A percentile compares a stretch with the other conserved stretches of the same genome.
Evolutionary conservation across 2,329 filamentous ascomycete species (phyloP).

Genomic region (Didymella segeticola): DNA sequence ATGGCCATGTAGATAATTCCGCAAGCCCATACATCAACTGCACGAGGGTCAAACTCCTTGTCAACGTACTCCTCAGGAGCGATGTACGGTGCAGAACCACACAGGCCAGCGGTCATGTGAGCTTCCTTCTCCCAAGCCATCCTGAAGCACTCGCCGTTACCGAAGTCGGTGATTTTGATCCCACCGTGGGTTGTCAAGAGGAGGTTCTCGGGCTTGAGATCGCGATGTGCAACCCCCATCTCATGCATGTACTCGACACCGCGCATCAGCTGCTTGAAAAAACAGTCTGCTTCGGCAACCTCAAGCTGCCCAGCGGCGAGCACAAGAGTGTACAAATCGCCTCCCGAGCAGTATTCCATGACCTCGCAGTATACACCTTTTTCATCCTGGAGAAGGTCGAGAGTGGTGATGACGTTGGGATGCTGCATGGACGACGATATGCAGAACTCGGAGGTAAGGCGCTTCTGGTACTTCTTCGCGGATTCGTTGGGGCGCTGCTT

Average conservation of each 20-base stretch:
- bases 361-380: constrained; percentile 99
- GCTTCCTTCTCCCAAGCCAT: constrained; percentile 99
- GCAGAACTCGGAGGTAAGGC: constrained; percentile 95
- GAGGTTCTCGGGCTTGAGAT: constrained; percentile 95
- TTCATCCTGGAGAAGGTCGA: constrained; percentile 92
- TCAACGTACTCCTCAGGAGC: constrained; percentile 95
- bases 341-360: constrained; percentile 98
- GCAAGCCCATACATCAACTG: constrained; percentile 98
- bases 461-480: constrained; percentile 96
- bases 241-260: constrained; percentile 99
- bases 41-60: constrained; percentile 93
- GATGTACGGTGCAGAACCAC: constrained; percentile 96
- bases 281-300: constrained; percentile 92
- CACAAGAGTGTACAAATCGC: constrained; percentile 92
- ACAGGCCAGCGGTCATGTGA: constrained; percentile 97
- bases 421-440: constrained; percentile 97
- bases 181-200: constrained; percentile 90
- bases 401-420: constrained; percentile 96
- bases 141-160: constrained; percentile 97
- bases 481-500: constrained; percentile 92
- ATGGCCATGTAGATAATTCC: constrained; percentile 99
- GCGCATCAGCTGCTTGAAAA: constrained; percentile 99
- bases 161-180: constrained; percentile 98
- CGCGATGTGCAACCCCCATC: constrained; percentile 97
- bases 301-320: constrained; percentile 90